These are phyloP conservation scores for Calocera cornea DNA, from an alignment of 768 basidiomycete species.

Conservation along the genomic window DNA sequence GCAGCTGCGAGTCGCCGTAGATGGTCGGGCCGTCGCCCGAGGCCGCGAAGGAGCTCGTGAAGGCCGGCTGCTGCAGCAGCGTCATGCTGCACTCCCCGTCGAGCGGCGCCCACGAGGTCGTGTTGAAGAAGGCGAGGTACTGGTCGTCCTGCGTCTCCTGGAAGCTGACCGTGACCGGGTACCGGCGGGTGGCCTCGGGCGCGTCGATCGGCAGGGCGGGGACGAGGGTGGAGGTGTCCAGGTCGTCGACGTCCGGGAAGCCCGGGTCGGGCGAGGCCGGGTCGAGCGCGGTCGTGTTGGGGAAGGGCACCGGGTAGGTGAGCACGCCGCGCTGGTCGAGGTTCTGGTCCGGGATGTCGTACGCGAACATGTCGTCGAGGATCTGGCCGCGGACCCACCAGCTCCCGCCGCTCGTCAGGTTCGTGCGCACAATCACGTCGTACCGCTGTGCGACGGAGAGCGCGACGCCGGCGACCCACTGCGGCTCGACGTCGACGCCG, in stretches of 20 bases:
- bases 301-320: background rate
- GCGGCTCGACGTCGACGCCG: conserved; percentile 32
- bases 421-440: conserved; percentile 34
- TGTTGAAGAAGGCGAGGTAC: conserved; percentile 24
- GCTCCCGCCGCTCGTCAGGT: conserved; percentile 24
- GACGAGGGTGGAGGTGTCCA: conserved; percentile 3
- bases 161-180: conserved; percentile 17
- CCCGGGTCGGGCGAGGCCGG: conserved; percentile 1
- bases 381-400: conserved; percentile 32
- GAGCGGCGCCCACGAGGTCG: background rate
- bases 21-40: background rate
- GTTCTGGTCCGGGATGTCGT: background rate
- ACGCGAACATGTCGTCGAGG: conserved; percentile 26
- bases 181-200: conserved; percentile 2
- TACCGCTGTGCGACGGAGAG: conserved; percentile 39
- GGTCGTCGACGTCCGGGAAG: background rate
- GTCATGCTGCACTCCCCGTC: background rate
- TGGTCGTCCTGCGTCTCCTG: conserved; percentile 14
- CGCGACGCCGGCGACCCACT: conserved; percentile 28
- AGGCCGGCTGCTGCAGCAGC: conserved; percentile 1
- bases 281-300: background rate
- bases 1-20: conserved; percentile 9
- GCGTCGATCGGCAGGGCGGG: conserved; percentile 6
- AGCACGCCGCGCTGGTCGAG: background rate
- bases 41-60: background rate